Evolutionary conservation across 2,329 filamentous ascomycete genomes (phyloP).

Genomic region (Aschersonia sp.): DNA sequence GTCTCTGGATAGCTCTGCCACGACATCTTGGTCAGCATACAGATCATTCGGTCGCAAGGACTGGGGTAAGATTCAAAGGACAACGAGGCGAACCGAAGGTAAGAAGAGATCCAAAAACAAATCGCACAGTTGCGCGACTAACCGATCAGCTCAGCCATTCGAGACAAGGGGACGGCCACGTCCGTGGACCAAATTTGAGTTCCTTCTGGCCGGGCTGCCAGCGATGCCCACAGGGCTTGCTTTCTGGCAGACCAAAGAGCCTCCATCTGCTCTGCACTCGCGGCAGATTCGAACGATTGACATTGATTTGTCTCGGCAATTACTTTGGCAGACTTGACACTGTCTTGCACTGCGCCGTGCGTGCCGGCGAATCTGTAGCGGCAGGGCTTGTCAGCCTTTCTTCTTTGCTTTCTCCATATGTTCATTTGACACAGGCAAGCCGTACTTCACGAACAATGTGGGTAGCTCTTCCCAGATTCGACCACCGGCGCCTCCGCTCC

Average conservation of each 20-base stretch:
- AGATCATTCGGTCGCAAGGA: too few relatives aligned
- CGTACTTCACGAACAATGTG: conserved; percentile 57
- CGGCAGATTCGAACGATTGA: conserved; percentile 54
- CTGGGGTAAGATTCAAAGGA: too few relatives aligned
- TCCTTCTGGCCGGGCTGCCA: conserved; percentile 45
- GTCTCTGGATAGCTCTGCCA: conserved; percentile 45
- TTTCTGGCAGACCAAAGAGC: conserved; percentile 67
- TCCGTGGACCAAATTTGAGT: conserved; percentile 67
- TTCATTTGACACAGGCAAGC: not conserved
- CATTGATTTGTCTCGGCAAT: conserved; percentile 36
- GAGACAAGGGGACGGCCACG: conserved; percentile 63
- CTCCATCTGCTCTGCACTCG: conserved; percentile 45
- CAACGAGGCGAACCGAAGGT: too few relatives aligned
- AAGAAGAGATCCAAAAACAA: too few relatives aligned
- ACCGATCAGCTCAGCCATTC: conserved; percentile 54
- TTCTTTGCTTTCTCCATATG: not conserved
- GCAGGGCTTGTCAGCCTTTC: not conserved
- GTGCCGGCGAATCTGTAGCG: conserved; percentile 45
- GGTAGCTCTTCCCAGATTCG: conserved; percentile 52
- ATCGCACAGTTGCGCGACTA: not conserved
- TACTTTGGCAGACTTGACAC: conserved; percentile 41
- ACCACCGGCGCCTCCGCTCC: conserved; percentile 40
- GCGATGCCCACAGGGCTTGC: conserved; percentile 58
- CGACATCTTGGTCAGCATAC: not conserved
- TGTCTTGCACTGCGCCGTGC: conserved; percentile 40